Evolutionary conservation across 176 grass and related monocot species (phyloP).

Genomic region (Hordeum vulgare): MorexV3_pseudomolecules_assembly NC_058523.1:54617871-54618370

Average conservation of each 20-base stretch:
- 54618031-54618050: constrained; percentile 21
- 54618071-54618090: constrained; percentile 27
- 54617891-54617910: neutral
- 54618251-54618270: neutral
- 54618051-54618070: constrained; percentile 25
- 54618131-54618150: constrained; percentile 20
- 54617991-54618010: too few species aligned
- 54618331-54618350: neutral
- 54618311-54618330: neutral
- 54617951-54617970: too few species aligned
- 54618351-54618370: neutral
- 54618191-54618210: constrained; percentile 16
- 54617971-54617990: too few species aligned
- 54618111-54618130: constrained; percentile 32
- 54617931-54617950: too few species aligned
- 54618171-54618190: constrained; percentile 18
- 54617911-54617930: too few species aligned
- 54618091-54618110: constrained; percentile 28
- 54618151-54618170: neutral
- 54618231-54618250: constrained; percentile 14
- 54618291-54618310: constrained; percentile 1
- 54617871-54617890: neutral
- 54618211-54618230: constrained; percentile 23
- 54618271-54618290: neutral
- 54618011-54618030: constrained; percentile 10